Evolutionary conservation across 1,284 basidiomycete species (phyloP).

Genomic region (Quambalaria eucalypti): DNA sequence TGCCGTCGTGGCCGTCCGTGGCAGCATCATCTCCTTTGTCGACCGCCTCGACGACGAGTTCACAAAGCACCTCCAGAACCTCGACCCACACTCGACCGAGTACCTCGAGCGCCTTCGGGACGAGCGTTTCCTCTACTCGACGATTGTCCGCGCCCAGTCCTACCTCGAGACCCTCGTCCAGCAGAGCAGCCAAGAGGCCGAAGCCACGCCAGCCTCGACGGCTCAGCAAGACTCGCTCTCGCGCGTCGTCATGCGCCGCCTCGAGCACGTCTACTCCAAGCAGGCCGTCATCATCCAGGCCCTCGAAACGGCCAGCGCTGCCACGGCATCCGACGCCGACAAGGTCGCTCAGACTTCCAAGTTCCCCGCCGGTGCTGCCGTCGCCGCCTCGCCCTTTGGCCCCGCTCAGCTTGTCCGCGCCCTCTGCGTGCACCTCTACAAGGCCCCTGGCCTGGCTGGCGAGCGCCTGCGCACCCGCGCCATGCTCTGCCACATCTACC

Average conservation of each 20-base stretch:
- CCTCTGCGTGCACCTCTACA: conserved; percentile 87
- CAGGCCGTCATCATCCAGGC: conserved; percentile 83
- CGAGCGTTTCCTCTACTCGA: conserved; percentile 86
- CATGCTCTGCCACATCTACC: conserved; percentile 92
- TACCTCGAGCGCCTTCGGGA: conserved; percentile 81
- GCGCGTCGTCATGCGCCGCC: conserved; percentile 81
- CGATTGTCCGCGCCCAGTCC: conserved; percentile 81
- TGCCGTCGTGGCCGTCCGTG: conserved; percentile 35
- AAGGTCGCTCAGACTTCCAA: conserved; percentile 14
- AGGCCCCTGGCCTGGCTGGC: conserved; percentile 64
- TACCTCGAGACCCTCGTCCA: conserved; percentile 56
- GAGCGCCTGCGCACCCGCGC: conserved; percentile 81
- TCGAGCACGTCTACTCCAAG: conserved; percentile 97
- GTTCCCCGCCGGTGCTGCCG: neutral
- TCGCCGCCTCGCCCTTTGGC: conserved; percentile 24
- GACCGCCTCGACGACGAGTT: conserved; percentile 98
- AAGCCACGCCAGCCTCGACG: conserved; percentile 3
- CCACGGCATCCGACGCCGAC: conserved; percentile 12
- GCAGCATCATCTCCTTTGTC: conserved; percentile 57
- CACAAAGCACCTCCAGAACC: conserved; percentile 92
- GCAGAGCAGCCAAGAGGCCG: conserved; percentile 6
- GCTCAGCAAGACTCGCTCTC: conserved; percentile 23
- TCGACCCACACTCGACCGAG: conserved; percentile 95
- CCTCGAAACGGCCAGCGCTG: conserved; percentile 58
- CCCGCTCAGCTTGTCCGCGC: conserved; percentile 69